These are phyloP conservation scores for Discostella stelligera DNA, from an alignment of 352 stramenopile species.

Conservation along the genomic window DNA sequence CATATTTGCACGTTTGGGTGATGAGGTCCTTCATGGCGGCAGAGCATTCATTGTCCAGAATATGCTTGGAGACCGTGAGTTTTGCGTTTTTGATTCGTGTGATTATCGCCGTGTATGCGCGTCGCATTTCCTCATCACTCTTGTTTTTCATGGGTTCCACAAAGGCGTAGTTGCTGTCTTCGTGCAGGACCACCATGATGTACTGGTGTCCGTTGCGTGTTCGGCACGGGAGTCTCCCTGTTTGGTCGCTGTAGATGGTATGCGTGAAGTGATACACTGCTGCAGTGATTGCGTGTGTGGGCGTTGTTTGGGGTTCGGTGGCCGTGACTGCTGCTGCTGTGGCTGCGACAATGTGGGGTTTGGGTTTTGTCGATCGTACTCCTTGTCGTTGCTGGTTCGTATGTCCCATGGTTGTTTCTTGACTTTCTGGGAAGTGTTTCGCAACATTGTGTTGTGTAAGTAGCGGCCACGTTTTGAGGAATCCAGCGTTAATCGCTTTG, in stretches of 20 bases:
- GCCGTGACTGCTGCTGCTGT: neutral
- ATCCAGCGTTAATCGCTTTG: neutral
- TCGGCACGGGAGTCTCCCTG: slow-evolving; percentile 25
- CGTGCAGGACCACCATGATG: slow-evolving; percentile 7
- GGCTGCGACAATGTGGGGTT: neutral
- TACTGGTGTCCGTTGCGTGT: slow-evolving; percentile 37
- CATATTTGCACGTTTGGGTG: slow-evolving; percentile 11
- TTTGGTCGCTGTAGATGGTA: slow-evolving; percentile 41
- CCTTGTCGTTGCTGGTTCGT: slow-evolving; percentile 15
- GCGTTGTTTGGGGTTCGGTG: neutral
- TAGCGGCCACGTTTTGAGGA: slow-evolving; percentile 11
- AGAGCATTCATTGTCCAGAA: slow-evolving; percentile 52
- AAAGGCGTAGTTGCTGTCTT: slow-evolving; percentile 52
- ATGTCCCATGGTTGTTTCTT: slow-evolving; percentile 21
- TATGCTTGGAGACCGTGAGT: slow-evolving; percentile 22
- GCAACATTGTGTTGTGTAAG: slow-evolving; percentile 11
- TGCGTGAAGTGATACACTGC: neutral
- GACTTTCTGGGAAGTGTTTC: slow-evolving; percentile 17
- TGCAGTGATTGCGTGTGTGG: neutral
- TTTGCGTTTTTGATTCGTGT: slow-evolving; percentile 10
- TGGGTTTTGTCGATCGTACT: slow-evolving; percentile 1
- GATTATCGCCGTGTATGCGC: slow-evolving; percentile 14
- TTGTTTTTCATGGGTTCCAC: slow-evolving; percentile 35
- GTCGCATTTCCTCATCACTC: slow-evolving; percentile 14
- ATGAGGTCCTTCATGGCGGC: slow-evolving; percentile 29